A percentile compares a stretch with the other conserved stretches of the same genome.
Evolutionary conservation across 495 filamentous ascomycete genomes (phyloP).

Genomic region (Copromyces sp.): DNA sequence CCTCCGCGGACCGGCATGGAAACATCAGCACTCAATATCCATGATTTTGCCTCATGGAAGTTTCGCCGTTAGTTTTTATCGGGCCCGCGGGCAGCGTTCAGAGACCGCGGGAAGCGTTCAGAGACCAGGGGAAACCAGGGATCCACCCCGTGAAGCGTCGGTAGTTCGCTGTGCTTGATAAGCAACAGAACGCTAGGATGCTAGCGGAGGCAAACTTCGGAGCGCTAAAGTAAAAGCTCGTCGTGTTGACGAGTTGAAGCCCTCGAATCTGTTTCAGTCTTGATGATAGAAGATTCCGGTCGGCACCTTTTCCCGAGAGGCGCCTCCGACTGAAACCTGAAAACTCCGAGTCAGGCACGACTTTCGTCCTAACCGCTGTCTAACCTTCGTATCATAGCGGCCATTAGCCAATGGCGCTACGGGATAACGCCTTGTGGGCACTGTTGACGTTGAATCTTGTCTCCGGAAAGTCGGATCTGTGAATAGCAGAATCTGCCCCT

Average conservation of each 20-base stretch:
- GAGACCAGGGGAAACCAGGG: not conserved
- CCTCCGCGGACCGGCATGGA: not conserved
- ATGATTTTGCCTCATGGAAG: not conserved
- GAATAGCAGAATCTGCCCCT: not conserved
- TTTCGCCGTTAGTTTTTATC: not conserved
- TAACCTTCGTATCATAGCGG: not conserved
- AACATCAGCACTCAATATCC: not conserved
- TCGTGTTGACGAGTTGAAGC: not conserved
- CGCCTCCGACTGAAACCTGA: not conserved
- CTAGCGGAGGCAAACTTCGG: not conserved
- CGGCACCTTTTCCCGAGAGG: not conserved
- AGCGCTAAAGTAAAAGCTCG: not conserved
- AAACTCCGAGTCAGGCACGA: not conserved
- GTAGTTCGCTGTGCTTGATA: not conserved
- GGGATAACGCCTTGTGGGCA: not conserved
- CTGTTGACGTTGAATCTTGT: not conserved
- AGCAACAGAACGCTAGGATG: not conserved
- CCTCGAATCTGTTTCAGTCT: not conserved
- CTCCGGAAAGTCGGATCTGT: not conserved
- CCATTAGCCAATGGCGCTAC: not conserved
- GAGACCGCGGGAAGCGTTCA: not conserved
- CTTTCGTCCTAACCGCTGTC: not conserved
- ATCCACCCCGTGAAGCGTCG: not conserved
- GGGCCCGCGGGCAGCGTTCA: not conserved
- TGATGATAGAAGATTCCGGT: not conserved